A percentile compares a stretch with the other conserved stretches of the same genome.
Evolutionary conservation across 192 early-diverging fungal species (phyloP).

Genomic region (Gaertneriomyces sp.): DNA sequence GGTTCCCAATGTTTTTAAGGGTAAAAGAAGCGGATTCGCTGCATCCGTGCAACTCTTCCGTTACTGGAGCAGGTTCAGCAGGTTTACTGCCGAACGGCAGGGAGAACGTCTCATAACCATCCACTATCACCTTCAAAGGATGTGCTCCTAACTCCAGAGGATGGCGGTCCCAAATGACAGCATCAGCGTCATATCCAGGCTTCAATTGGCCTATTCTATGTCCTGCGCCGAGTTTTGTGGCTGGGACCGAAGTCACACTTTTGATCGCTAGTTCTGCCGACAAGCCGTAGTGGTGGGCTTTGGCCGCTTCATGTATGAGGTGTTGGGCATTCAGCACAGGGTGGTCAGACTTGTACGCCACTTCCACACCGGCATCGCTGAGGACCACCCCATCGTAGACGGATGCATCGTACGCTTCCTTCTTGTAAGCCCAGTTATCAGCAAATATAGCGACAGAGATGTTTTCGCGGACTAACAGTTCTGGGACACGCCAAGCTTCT

Average conservation of each 20-base stretch:
- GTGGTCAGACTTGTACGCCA: constrained; percentile 76
- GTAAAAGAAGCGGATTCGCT: constrained; percentile 13
- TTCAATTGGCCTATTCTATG: constrained; percentile 63
- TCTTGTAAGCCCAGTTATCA: constrained; percentile 62
- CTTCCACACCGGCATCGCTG: constrained; percentile 63
- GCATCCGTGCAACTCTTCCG: neutral
- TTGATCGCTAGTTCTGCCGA: constrained; percentile 52
- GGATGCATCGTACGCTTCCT: constrained; percentile 69
- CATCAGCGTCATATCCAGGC: constrained; percentile 72
- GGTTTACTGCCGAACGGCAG: neutral
- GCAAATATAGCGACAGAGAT: constrained; percentile 69
- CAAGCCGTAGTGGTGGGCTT: constrained; percentile 69
- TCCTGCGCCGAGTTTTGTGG: constrained; percentile 62
- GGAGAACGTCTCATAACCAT: constrained; percentile 57
- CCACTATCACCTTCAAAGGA: constrained; percentile 71
- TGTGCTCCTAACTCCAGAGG: constrained; percentile 67
- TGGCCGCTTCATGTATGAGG: constrained; percentile 74
- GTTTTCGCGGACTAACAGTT: constrained; percentile 54
- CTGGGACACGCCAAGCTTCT: constrained; percentile 68
- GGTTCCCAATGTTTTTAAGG: constrained; percentile 42
- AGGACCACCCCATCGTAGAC: constrained; percentile 58
- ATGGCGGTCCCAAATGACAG: constrained; percentile 71
- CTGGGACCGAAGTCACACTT: constrained; percentile 69
- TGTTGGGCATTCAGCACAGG: constrained; percentile 70
- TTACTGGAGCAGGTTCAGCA: neutral